phyloP scores from a whole-genome alignment of 495 filamentous ascomycete species.

The Annulohypoxylon stygium region DNA sequence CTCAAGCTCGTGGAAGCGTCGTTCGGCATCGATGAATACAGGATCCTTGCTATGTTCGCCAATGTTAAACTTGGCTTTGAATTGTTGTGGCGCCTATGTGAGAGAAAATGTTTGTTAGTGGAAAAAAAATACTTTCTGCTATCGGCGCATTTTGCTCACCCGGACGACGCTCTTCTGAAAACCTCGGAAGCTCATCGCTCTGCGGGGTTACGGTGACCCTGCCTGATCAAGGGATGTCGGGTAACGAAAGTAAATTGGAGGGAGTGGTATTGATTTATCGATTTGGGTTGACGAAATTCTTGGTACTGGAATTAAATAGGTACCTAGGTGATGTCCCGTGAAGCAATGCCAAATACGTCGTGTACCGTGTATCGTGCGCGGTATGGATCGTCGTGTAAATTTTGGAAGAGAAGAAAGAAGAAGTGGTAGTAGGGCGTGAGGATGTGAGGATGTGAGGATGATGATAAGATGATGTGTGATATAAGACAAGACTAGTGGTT shows the following conservation, averaged over 20 bases:
- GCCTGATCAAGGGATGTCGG: constrained; percentile 1
- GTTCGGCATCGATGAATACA: constrained; percentile 94
- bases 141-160: constrained; percentile 62
- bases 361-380: not conserved
- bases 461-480: not conserved
- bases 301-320: constrained; percentile 2
- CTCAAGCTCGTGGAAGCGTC: constrained; percentile 94
- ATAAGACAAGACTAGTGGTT: not conserved
- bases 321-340: constrained; percentile 9
- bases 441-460: not conserved
- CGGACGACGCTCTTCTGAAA: constrained; percentile 89
- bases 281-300: constrained; percentile 26
- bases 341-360: constrained; percentile 18
- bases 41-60: constrained; percentile 94
- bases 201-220: constrained; percentile 20
- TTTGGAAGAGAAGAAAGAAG: not conserved
- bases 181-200: constrained; percentile 94
- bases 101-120: constrained; percentile 22
- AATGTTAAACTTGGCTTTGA: constrained; percentile 93
- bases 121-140: constrained; percentile 6
- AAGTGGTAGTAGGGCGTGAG: not conserved
- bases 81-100: constrained; percentile 83
- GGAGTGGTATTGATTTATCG: constrained; percentile 32
- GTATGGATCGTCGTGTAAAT: not conserved
- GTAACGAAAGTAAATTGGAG: not conserved